A percentile compares a stretch with the other conserved stretches of the same genome.
Conservation (phyloP, 2,329 filamentous ascomycete genomes). For the Ascochyta fabae region DNA sequence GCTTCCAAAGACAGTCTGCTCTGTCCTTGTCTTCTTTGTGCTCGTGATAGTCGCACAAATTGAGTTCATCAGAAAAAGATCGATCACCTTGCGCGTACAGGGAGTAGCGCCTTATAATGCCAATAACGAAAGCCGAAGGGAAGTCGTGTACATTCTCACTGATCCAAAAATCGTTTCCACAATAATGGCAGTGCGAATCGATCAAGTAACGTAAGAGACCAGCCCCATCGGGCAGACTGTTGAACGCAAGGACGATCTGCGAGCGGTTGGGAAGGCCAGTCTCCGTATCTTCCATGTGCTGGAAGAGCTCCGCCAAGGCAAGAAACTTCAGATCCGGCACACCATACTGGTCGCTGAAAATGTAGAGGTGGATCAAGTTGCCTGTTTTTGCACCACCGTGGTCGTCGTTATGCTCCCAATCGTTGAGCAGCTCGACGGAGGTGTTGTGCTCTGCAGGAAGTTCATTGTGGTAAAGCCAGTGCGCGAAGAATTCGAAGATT, state of each 20-base stretch:
- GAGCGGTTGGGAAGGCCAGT: not conserved
- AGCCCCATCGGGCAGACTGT: not conserved
- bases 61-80: not conserved
- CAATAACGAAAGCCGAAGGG: not conserved
- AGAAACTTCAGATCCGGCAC: not conserved
- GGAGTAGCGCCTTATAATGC: not conserved
- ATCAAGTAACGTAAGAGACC: not conserved
- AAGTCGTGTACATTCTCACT: too few species aligned
- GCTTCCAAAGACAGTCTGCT: not conserved
- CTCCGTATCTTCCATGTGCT: not conserved
- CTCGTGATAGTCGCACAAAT: not conserved
- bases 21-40: not conserved
- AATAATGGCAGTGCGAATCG: not conserved
- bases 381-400: not conserved
- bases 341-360: constrained; percentile 16
- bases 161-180: not conserved
- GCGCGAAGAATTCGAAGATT: constrained; percentile 21
- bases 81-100: not conserved
- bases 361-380: constrained; percentile 13
- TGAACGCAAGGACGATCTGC: not conserved
- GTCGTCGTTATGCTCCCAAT: not conserved
- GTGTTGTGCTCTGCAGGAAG: constrained; percentile 3
- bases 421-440: not conserved
- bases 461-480: constrained; percentile 23
- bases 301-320: not conserved